Percentiles rank a stretch among this genome's conserved stretches.
phyloP scores from a whole-genome alignment of 1,284 basidiomycete genomes.

The Apiotrichum sp. region DNA sequence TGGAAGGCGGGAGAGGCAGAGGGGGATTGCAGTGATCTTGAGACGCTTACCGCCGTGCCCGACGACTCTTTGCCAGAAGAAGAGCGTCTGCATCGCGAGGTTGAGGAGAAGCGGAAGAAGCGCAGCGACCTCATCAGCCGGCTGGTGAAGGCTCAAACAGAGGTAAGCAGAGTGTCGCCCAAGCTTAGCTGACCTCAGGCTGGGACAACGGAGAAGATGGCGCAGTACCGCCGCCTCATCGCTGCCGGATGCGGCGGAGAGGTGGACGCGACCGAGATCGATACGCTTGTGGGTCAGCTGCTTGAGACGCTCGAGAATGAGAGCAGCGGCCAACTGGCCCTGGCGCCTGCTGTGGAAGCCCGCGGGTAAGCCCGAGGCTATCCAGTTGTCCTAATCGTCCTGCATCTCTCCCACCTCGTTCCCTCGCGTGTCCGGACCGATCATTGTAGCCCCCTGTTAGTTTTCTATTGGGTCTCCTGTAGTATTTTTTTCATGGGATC shows the following conservation, averaged over 20 bases:
- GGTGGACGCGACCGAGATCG: conserved; percentile 73
- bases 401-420: too few species aligned
- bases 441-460: too few species aligned
- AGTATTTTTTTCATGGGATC: too few species aligned
- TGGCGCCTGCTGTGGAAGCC: not conserved
- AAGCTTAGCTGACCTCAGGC: conserved; percentile 19
- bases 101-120: conserved; percentile 60
- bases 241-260: conserved; percentile 76
- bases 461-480: too few species aligned
- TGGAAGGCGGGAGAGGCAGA: conserved; percentile 31
- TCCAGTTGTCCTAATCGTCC: too few species aligned
- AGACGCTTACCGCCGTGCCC: conserved; percentile 42
- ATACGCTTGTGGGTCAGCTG: conserved; percentile 71
- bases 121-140: conserved; percentile 66
- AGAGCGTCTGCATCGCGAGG: conserved; percentile 61
- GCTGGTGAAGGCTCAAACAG: conserved; percentile 71
- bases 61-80: conserved; percentile 49
- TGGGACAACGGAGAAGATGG: conserved; percentile 79
- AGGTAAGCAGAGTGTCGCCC: conserved; percentile 50
- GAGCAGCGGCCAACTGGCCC: not conserved
- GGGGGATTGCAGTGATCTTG: conserved; percentile 40
- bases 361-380: too few species aligned
- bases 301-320: conserved; percentile 27
- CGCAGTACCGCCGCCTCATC: conserved; percentile 77
- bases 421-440: too few species aligned